Base-by-base conservation (phyloP, 257 asterid genomes). In the Handroanthus guayacan region DNA sequence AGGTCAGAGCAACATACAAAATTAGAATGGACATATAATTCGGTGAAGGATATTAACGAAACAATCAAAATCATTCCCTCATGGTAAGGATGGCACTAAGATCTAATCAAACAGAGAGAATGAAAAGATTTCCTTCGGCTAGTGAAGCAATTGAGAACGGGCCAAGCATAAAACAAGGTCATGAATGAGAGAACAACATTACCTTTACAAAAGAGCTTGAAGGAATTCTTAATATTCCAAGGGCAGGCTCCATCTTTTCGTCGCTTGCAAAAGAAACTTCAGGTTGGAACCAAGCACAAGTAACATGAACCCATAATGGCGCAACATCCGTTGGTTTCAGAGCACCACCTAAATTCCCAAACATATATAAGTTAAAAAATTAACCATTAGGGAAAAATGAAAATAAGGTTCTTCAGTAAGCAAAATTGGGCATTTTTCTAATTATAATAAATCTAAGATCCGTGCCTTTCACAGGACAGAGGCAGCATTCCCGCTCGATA, bases 211-310 rank as follows among this genome's bases (percentile, higher is more conserved):
- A 95, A 67, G 94, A 86, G 82, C 89, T 91, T 67, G 98, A 89
- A 74, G 98, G 98, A 69, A 95, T 95, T 82, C 91, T 91, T 80
- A 95, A 77, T 80, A 95, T 93, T 67, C 99, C 99, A 70, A 87
- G 81, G 62, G 99, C 99, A 81, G 99, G 99, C 78, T 95, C 99
- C 99, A 95, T 95, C 83, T 82, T 89, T 81, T 95, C 98, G 67
- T 93, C 97, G 38, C 90, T 92, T 69, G 94, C 97, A 83, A 95
- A 95, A 69, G 94, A 89, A 81, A 95, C 99, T 89, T 95, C 89
- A n/a, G 99, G 99, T 85, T 89, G 98, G 84, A 93, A 95, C 99
- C 99, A 95, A 82, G 99, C 99, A 84, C 99, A 95, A 62, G 99
- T 93, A 81, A 95, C 83, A 77, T 95, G 99, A 75, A 95, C 99